These are phyloP conservation scores for Coffea eugenioides DNA, from an alignment of 257 asterid genomes.

Conservation along the genomic window DNA sequence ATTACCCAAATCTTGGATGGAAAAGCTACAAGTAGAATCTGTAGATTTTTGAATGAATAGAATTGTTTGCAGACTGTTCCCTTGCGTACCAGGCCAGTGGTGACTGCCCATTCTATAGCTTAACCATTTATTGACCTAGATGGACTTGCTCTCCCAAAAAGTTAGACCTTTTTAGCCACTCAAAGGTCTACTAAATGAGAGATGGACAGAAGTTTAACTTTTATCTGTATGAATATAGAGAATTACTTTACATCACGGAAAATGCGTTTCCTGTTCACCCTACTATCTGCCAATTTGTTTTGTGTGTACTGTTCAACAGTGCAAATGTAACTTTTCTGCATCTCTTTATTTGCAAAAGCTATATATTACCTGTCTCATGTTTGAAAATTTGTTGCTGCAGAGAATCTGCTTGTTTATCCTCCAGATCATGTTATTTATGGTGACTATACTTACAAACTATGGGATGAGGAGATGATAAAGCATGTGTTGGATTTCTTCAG, in stretches of 20 bases:
- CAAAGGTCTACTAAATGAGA: not conserved
- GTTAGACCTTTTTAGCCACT: not conserved
- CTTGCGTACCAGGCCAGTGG: not conserved
- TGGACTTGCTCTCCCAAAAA: not conserved
- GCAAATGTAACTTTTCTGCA: not conserved
- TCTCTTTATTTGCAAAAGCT: not conserved
- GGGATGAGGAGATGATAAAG: conserved; percentile 79
- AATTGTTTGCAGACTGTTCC: not conserved
- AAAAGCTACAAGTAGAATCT: too few relatives aligned
- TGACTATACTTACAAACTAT: conserved; percentile 77
- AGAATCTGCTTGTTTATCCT: conserved; percentile 81
- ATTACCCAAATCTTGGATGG: too few relatives aligned
- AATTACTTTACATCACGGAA: not conserved
- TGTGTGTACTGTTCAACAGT: not conserved
- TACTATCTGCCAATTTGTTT: not conserved
- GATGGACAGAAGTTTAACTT: not conserved
- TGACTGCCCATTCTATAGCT: not conserved
- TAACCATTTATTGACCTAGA: not conserved
- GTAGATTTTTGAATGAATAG: too few relatives aligned
- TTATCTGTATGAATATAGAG: not conserved
- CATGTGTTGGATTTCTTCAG: conserved; percentile 64
- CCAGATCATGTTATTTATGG: conserved; percentile 87
- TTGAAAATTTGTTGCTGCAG: conserved; percentile 45
- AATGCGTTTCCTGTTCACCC: not conserved
- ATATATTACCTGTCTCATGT: not conserved